phyloP scores from a whole-genome alignment of 2,329 filamentous ascomycete genomes.

The Lecanoromycetidae sp. region DNA sequence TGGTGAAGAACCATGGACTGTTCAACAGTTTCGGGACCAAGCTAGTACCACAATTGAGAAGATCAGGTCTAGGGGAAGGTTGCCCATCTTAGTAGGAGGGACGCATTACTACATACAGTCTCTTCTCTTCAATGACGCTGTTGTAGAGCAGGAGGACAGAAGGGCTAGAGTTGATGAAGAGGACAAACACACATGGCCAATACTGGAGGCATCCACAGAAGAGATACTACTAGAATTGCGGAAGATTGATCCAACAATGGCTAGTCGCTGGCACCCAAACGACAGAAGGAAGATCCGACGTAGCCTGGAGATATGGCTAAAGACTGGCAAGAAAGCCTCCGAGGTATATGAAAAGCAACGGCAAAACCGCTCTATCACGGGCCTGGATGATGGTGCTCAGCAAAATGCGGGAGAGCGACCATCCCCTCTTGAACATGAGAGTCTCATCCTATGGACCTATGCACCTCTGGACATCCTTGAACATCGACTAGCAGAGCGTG shows the following conservation, averaged over 20 bases:
- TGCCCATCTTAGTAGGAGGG: slow-evolving; percentile 86
- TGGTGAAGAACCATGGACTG: slow-evolving; percentile 69
- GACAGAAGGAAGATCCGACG: slow-evolving; percentile 80
- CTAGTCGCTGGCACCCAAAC: slow-evolving; percentile 83
- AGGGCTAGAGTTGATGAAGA: slow-evolving; percentile 20
- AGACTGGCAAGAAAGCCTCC: slow-evolving; percentile 68
- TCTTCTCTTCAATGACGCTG: slow-evolving; percentile 64
- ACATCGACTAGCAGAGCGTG: slow-evolving; percentile 58
- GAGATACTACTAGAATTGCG: slow-evolving; percentile 59
- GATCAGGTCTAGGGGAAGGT: slow-evolving; percentile 62
- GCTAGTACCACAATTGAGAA: slow-evolving; percentile 59
- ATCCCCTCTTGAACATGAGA: slow-evolving; percentile 38
- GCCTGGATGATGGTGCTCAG: no score
- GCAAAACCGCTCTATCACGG: not conserved
- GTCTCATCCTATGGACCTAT: slow-evolving; percentile 80
- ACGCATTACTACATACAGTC: slow-evolving; percentile 93
- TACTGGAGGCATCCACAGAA: slow-evolving; percentile 60
- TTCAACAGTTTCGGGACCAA: slow-evolving; percentile 62
- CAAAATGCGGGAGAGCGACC: no score
- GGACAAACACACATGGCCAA: slow-evolving; percentile 45
- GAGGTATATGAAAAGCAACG: slow-evolving; percentile 73
- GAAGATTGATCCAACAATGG: slow-evolving; percentile 81
- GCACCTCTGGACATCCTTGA: slow-evolving; percentile 57
- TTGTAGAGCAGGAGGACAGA: slow-evolving; percentile 36
- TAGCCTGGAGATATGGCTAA: slow-evolving; percentile 79